A percentile compares a stretch with the other conserved stretches of the same genome.
These are phyloP conservation scores for Adansonia madagascariensis DNA, from an alignment of 441 rosid genomes.

Conservation along the genomic window DNA sequence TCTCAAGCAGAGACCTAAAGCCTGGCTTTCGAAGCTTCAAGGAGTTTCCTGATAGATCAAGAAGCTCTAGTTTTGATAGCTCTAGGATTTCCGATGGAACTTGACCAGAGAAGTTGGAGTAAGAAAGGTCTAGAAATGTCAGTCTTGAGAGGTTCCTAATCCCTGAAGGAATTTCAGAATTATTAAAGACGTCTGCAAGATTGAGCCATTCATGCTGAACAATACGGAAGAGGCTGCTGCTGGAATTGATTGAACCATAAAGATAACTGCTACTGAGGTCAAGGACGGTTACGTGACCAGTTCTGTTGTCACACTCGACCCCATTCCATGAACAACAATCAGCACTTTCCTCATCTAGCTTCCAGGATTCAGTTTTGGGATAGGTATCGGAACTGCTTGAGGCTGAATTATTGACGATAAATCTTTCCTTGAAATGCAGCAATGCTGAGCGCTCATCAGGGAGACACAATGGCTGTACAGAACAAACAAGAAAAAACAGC, in stretches of 20 bases:
- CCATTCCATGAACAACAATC: slow-evolving; percentile 29
- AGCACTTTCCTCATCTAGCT: background rate
- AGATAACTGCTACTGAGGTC: slow-evolving; percentile 15
- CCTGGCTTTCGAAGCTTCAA: background rate
- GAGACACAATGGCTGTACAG: slow-evolving; percentile 13
- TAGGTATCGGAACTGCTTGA: background rate
- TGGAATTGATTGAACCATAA: slow-evolving; percentile 7
- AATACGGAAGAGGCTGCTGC: slow-evolving; percentile 8
- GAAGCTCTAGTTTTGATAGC: background rate
- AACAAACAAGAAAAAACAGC: background rate
- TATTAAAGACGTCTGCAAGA: background rate
- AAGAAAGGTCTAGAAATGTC: background rate
- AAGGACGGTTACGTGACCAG: slow-evolving; percentile 17
- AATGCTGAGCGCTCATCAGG: slow-evolving; percentile 17
- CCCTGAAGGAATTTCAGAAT: background rate
- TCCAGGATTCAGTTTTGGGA: slow-evolving; percentile 19
- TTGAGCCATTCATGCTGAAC: background rate
- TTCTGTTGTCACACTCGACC: slow-evolving; percentile 18
- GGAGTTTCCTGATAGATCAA: background rate
- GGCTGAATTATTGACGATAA: background rate
- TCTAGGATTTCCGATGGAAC: slow-evolving; percentile 1
- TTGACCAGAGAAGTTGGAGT: background rate
- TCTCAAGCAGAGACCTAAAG: background rate
- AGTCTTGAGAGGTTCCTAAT: background rate
- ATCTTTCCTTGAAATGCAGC: slow-evolving; percentile 5